Evolutionary conservation across 768 basidiomycete genomes (phyloP).

Genomic region (Tylopilus cervinicoccineus): DNA sequence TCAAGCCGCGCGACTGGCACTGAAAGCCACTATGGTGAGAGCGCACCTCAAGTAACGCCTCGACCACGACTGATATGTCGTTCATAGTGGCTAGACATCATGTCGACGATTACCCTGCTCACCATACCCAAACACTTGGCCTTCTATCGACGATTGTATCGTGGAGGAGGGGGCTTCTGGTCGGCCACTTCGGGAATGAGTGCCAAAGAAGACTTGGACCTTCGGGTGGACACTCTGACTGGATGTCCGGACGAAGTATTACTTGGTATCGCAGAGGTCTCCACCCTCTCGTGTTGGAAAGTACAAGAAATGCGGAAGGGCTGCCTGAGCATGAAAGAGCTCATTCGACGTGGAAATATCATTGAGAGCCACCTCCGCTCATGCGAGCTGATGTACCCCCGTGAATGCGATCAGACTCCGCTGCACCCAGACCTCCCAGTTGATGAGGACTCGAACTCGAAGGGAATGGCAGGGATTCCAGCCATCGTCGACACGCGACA

Average conservation of each 20-base stretch:
- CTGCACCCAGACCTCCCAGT: slow-evolving; percentile 39
- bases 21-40: slow-evolving; percentile 74
- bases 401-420: slow-evolving; percentile 32
- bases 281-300: slow-evolving; percentile 77
- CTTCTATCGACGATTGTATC: slow-evolving; percentile 65
- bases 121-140: slow-evolving; percentile 62
- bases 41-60: background rate
- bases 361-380: slow-evolving; percentile 65
- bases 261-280: slow-evolving; percentile 70
- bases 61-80: slow-evolving; percentile 14
- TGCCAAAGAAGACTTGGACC: slow-evolving; percentile 37
- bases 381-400: slow-evolving; percentile 29
- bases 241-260: slow-evolving; percentile 80
- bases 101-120: slow-evolving; percentile 58
- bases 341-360: slow-evolving; percentile 66
- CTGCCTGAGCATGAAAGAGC: slow-evolving; percentile 67
- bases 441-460: slow-evolving; percentile 14
- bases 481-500: slow-evolving; percentile 43
- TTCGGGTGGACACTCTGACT: slow-evolving; percentile 64
- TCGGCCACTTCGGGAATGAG: slow-evolving; percentile 28
- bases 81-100: slow-evolving; percentile 72
- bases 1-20: slow-evolving; percentile 49
- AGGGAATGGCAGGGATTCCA: slow-evolving; percentile 29
- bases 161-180: slow-evolving; percentile 46
- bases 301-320: slow-evolving; percentile 56